Base-by-base conservation (phyloP, 306 rosid species). In the Boehmeria nivea region DNA sequence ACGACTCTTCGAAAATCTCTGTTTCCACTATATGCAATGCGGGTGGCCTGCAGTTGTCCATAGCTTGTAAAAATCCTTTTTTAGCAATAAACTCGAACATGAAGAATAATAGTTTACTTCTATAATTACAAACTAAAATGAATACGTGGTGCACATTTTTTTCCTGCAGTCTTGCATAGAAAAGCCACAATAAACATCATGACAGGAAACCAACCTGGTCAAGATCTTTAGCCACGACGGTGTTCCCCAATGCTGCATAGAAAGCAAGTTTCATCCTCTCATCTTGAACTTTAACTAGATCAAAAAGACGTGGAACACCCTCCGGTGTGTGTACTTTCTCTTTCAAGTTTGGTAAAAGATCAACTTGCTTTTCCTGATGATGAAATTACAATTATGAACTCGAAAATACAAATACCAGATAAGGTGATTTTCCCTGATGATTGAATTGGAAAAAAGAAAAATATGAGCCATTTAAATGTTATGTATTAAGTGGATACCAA, bases 221-320 rank as follows among this genome's bases (percentile, higher is more conserved):
- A 45, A 87, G 85, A 75, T 87, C 89, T 60, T 82, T 77, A 48
- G 96, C 96, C 26, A 91, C 95, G 50, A 91, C 72, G 15, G 96
- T 87, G 75, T 84, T 84, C 61, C 85, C 66, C 54, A 87, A 60
- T 65, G 81, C 80, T 6, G 89, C 76, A 77, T 64, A 91, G 80
- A 91, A 91, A 59, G 98, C 98, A 62, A 91, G 89, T 59, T 87
- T 87, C 93, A 87, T 84, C 62, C 84, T 73, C 67, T 91, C 95
- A 57, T 91, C 95, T 56, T 36, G 74, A 54, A 91, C 93, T 72
- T 76, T 76, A 37, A 91, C 81, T 65, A 91, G 68, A 78, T 91
- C 93, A 60, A 87, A 87, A 53, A 91, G 89, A 44, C 95, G 96
- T 8, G 82, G 93, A 80, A 91, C 96, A 25, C 89, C 93, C 74